Base-by-base conservation (phyloP, 345 rosid genomes). In the Arabidopsis arenosa region DNA sequence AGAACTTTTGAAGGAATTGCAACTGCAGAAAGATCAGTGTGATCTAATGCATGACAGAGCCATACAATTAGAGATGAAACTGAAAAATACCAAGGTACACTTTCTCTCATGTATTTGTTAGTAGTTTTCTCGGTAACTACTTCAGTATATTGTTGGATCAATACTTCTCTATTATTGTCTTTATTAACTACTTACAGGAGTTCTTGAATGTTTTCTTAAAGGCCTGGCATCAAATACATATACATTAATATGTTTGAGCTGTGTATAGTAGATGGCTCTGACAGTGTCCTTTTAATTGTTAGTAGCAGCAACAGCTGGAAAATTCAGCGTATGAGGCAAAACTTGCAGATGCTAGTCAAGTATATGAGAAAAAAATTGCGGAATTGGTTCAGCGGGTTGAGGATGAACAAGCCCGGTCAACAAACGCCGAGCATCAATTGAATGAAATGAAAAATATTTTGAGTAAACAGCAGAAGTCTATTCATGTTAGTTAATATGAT, bases 291-390 rank as follows among this genome's bases (percentile, higher is more conserved):
- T 80, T 75, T 82, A 77, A 64, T 48, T 86, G 84, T 76, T 83
- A 84, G 85, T 79, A 87, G 85, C 86, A 88, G 78, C 80, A 86
- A 41, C 92, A 84, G 80, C 86, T 85, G 61, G 91, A 93, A 68
- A 83, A 79, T 80, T 87, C 89, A 54, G 76, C 86, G 37, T 84
- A 86, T 80, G 86, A 90, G 77, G 87, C 89, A 60, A 84, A 84
- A 59, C 82, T 88, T 72, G 90, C 88, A 60, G 94, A 91, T 71
- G 83, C 85, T 66, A 91, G 88, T 77, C 87, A 86, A 79, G 85
- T 84, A 86, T 90, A 91, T 66, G 97, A 93, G 84, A 89, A 75
- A 74, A 91, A 87, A 81, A 79, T 93, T 78, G 84, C 81, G 2
- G 92, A 88, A 71, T 63, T 91, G 78, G 80, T 80, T 68, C 83